phyloP scores from a whole-genome alignment of 192 early-diverging fungal species.

The Coemansia sp. region DNA sequence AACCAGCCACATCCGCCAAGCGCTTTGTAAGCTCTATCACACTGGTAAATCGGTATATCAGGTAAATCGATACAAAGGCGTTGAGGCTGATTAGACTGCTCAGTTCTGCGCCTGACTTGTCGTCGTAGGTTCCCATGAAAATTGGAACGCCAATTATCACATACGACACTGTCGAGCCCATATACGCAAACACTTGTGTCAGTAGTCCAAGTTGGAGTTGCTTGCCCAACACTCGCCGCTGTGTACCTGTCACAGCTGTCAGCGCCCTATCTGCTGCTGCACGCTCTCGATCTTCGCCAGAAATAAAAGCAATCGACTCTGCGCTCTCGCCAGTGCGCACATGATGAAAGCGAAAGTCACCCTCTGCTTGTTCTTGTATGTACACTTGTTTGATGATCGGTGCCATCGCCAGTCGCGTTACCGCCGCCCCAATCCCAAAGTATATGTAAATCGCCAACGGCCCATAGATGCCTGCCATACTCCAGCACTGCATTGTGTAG shows the following conservation, averaged over 20 bases:
- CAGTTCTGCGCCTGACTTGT: slow-evolving; percentile 63
- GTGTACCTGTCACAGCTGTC: slow-evolving; percentile 55
- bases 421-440: slow-evolving; percentile 63
- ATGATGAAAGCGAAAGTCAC: slow-evolving; percentile 76
- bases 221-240: slow-evolving; percentile 58
- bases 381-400: slow-evolving; percentile 76
- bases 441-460: slow-evolving; percentile 72
- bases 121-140: slow-evolving; percentile 76
- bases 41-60: slow-evolving; percentile 72
- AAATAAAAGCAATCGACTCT: slow-evolving; percentile 78
- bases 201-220: slow-evolving; percentile 52
- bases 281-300: slow-evolving; percentile 71
- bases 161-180: slow-evolving; percentile 79
- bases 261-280: slow-evolving; percentile 58
- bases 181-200: slow-evolving; percentile 69
- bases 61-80: slow-evolving; percentile 81
- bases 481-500: slow-evolving; percentile 75
- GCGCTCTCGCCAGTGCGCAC: slow-evolving; percentile 70
- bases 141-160: slow-evolving; percentile 79
- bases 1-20: slow-evolving; percentile 78
- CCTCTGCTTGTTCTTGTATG: slow-evolving; percentile 74
- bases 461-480: slow-evolving; percentile 63
- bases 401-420: slow-evolving; percentile 65
- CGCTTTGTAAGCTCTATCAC: slow-evolving; percentile 69
- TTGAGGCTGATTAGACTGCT: slow-evolving; percentile 76